phyloP scores from a whole-genome alignment of 768 basidiomycete genomes.

The Trametes maxima region DNA sequence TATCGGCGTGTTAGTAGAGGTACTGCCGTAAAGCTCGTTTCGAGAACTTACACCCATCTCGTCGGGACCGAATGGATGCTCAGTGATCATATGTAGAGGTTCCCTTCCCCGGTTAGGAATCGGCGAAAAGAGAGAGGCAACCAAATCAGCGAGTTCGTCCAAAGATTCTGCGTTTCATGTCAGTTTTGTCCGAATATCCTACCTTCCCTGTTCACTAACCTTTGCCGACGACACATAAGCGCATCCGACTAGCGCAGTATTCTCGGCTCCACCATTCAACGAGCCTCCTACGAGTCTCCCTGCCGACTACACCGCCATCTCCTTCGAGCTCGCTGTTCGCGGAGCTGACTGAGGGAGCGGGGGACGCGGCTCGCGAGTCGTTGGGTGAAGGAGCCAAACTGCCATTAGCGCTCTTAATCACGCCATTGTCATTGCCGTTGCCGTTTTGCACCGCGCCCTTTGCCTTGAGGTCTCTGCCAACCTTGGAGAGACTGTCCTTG shows the following conservation, averaged over 20 bases:
- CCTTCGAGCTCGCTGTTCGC: conserved; percentile 60
- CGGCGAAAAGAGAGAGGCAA: conserved; percentile 69
- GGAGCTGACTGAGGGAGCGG: conserved; percentile 59
- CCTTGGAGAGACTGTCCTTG: conserved; percentile 66
- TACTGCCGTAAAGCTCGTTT: background rate
- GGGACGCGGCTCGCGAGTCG: conserved; percentile 60
- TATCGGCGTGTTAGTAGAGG: conserved; percentile 12
- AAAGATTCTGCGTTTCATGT: conserved; percentile 58
- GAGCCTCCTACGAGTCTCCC: conserved; percentile 75
- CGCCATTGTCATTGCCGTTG: conserved; percentile 28
- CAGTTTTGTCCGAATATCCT: background rate
- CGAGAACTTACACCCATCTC: conserved; percentile 64
- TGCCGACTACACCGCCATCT: conserved; percentile 76
- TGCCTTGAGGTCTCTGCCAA: conserved; percentile 57
- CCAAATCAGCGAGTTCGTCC: conserved; percentile 67
- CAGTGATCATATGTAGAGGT: conserved; percentile 60
- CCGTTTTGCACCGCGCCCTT: conserved; percentile 44
- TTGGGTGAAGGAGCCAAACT: conserved; percentile 38
- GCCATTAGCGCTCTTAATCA: conserved; percentile 32
- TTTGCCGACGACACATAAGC: conserved; percentile 76
- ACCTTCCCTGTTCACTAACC: conserved; percentile 43
- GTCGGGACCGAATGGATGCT: conserved; percentile 75
- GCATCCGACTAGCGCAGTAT: conserved; percentile 85
- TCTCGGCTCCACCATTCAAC: conserved; percentile 85
- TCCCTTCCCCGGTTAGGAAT: conserved; percentile 64